Evolutionary conservation across 1,139 yeast genomes (phyloP).

Genomic region (Blastobotrys petasosporus): DNA sequence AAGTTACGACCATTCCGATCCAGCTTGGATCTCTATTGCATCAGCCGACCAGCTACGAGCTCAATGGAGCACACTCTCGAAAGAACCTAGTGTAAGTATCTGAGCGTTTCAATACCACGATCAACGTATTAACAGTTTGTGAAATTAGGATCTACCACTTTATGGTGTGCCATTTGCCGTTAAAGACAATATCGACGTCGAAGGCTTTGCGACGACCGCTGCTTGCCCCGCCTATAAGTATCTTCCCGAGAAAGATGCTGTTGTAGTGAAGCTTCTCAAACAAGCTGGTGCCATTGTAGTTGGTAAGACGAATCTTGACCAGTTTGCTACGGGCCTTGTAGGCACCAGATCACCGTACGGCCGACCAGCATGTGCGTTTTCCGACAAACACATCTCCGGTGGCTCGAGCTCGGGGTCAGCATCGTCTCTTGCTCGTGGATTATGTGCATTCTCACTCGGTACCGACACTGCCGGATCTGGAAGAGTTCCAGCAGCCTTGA

Average conservation of each 20-base stretch:
- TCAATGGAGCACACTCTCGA: slow-evolving; percentile 70
- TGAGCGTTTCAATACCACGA: too few relatives aligned
- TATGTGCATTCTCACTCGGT: slow-evolving; percentile 82
- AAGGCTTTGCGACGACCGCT: slow-evolving; percentile 80
- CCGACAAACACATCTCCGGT: slow-evolving; percentile 74
- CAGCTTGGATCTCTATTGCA: slow-evolving; percentile 87
- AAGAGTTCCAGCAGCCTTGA: slow-evolving; percentile 94
- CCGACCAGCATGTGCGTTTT: slow-evolving; percentile 70
- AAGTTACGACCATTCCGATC: slow-evolving; percentile 45
- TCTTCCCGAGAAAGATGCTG: slow-evolving; percentile 62
- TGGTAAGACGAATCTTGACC: slow-evolving; percentile 92
- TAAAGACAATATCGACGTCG: slow-evolving; percentile 89
- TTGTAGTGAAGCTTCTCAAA: slow-evolving; percentile 62
- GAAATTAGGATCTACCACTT: slow-evolving; percentile 41
- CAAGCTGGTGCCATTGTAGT: slow-evolving; percentile 83
- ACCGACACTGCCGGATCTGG: slow-evolving; percentile 99
- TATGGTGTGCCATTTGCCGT: slow-evolving; percentile 94
- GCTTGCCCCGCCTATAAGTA: slow-evolving; percentile 85
- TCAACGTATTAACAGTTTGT: background rate
- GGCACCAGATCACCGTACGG: slow-evolving; percentile 96
- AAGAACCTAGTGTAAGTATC: slow-evolving; percentile 16
- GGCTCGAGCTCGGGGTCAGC: slow-evolving; percentile 98
- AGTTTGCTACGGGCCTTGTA: slow-evolving; percentile 93
- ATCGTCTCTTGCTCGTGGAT: slow-evolving; percentile 79
- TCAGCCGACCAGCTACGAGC: slow-evolving; percentile 52